phyloP scores from a whole-genome alignment of 805 yeast species.

The Myxozyma neotropica region DNA sequence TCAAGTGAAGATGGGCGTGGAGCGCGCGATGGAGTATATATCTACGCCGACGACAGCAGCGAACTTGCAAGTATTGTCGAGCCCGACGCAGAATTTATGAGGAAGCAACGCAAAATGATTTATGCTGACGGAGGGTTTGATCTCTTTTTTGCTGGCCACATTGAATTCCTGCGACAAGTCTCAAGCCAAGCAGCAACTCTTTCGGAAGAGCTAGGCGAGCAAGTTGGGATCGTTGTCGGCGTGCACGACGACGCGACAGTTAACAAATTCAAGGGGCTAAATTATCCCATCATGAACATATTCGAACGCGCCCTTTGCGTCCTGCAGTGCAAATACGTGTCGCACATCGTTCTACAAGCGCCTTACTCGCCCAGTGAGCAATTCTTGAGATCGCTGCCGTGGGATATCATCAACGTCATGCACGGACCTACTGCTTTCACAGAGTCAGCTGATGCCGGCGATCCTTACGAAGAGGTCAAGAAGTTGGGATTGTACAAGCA shows the following conservation, averaged over 20 bases:
- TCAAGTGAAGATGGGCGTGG: conserved; percentile 61
- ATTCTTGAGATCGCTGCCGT: conserved; percentile 47
- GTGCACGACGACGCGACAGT: conserved; percentile 61
- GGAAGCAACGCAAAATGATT: conserved; percentile 39
- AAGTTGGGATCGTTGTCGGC: conserved; percentile 60
- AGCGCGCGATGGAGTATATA: conserved; percentile 61
- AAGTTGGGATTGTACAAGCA: conserved; percentile 46
- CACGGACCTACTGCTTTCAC: conserved; percentile 54
- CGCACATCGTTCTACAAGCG: conserved; percentile 69
- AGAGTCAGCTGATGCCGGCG: conserved; percentile 16
- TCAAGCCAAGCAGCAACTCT: conserved; percentile 45
- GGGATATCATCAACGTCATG: conserved; percentile 42
- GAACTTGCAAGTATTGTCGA: conserved; percentile 37
- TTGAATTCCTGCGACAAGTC: conserved; percentile 63
- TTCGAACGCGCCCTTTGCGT: conserved; percentile 86
- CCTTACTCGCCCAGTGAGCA: conserved; percentile 54
- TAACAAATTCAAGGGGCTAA: conserved; percentile 59
- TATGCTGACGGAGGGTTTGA: conserved; percentile 89
- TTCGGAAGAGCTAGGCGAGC: conserved; percentile 41
- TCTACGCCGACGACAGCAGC: conserved; percentile 45
- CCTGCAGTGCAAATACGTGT: conserved; percentile 64
- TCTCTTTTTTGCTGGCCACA: conserved; percentile 90
- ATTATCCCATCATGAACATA: conserved; percentile 82
- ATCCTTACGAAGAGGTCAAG: conserved; percentile 48
- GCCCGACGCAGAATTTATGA: conserved; percentile 22